A percentile compares a stretch with the other conserved stretches of the same genome.
phyloP scores from a whole-genome alignment of 371 early-diverging fungal genomes.

The Saksenaea vasiformis region DNA sequence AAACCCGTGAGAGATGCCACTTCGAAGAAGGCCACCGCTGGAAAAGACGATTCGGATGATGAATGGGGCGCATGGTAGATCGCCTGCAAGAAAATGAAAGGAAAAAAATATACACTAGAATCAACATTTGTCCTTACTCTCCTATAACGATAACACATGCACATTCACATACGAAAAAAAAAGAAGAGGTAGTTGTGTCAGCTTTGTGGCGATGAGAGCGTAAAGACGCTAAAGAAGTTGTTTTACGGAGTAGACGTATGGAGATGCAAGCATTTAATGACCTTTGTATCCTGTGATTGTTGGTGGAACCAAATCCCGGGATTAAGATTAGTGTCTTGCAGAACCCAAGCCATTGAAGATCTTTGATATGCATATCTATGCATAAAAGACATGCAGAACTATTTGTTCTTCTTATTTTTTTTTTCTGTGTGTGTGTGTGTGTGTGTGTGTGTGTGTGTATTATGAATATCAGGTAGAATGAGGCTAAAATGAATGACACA shows the following conservation, averaged over 20 bases:
- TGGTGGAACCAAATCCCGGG: background rate
- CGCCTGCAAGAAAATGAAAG: background rate
- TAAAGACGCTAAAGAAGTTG: background rate
- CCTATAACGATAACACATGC: background rate
- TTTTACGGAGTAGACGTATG: background rate
- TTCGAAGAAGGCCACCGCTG: conserved; percentile 19
- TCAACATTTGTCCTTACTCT: background rate
- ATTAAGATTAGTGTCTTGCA: too few species aligned
- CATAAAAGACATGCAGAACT: background rate
- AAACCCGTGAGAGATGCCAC: conserved; percentile 36
- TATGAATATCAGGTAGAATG: too few species aligned
- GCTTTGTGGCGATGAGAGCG: background rate
- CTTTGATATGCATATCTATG: background rate
- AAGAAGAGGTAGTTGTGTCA: background rate
- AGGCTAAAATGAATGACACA: background rate
- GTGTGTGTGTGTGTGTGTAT: background rate
- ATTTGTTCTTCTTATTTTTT: conserved; percentile 6
- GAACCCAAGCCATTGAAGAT: background rate
- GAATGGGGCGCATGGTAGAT: conserved; percentile 59
- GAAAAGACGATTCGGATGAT: conserved; percentile 55
- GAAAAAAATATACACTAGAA: background rate
- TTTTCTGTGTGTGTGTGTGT: conserved; percentile 5
- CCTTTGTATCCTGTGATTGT: background rate
- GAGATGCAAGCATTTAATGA: background rate
- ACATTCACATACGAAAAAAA: background rate